These are phyloP conservation scores for Macadamia tetraphylla DNA, from an alignment of 164 flowering plant genomes.

Conservation along the genomic window DNA sequence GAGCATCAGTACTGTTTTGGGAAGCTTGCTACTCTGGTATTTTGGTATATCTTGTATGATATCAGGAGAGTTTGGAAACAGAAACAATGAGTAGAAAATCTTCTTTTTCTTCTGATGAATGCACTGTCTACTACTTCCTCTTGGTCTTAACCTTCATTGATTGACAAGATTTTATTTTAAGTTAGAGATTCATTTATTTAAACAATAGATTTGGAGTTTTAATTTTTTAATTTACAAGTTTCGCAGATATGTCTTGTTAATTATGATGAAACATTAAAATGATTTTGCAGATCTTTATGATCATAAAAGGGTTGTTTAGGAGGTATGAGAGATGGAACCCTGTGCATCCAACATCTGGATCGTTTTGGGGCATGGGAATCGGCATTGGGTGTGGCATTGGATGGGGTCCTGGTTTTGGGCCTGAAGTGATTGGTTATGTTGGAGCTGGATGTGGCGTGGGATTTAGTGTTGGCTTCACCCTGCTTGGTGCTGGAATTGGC, in stretches of 20 bases:
- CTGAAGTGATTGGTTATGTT: slow-evolving; percentile 88
- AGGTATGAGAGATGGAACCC: slow-evolving; percentile 94
- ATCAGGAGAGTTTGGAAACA: too few species aligned
- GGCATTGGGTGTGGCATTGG: slow-evolving; percentile 95
- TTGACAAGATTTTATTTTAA: too few species aligned
- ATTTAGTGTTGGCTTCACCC: slow-evolving; percentile 79
- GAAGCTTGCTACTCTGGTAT: too few species aligned
- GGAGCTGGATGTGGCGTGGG: slow-evolving; percentile 98
- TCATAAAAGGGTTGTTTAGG: slow-evolving; percentile 81
- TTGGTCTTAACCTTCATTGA: too few species aligned
- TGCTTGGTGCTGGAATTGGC: slow-evolving; percentile 85
- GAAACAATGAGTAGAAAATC: too few species aligned
- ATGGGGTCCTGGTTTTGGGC: slow-evolving; percentile 99
- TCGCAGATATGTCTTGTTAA: not conserved
- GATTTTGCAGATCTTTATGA: slow-evolving; percentile 55
- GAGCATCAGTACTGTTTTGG: too few species aligned
- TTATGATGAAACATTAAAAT: too few species aligned
- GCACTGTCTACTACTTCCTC: too few species aligned
- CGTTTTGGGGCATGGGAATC: slow-evolving; percentile 97
- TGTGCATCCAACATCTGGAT: slow-evolving; percentile 89
- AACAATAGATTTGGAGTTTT: not conserved
- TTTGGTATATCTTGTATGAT: too few species aligned
- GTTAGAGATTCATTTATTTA: not conserved
- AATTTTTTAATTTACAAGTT: not conserved
- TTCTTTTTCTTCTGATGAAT: too few species aligned